Evolutionary conservation across 2,329 filamentous ascomycete genomes (phyloP).

Genomic region (Cladosporium sp.): DNA sequence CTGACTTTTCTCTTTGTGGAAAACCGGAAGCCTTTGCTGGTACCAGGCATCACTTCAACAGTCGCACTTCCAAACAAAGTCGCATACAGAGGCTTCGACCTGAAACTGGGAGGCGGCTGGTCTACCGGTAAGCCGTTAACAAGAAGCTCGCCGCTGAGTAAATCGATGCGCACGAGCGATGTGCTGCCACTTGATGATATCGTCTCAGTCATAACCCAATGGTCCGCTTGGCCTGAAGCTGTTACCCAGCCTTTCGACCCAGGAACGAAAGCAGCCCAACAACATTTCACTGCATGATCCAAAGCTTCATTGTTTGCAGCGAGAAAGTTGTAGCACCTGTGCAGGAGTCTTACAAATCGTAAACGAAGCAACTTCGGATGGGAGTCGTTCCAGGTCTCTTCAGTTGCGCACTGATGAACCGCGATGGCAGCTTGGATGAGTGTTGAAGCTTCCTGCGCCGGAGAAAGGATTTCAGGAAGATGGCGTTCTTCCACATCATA

Average conservation of each 20-base stretch:
- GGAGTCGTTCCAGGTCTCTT: neutral
- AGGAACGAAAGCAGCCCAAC: constrained; percentile 38
- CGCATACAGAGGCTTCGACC: constrained; percentile 37
- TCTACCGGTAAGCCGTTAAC: constrained; percentile 45
- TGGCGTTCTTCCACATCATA: constrained; percentile 30
- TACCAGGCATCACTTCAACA: constrained; percentile 48
- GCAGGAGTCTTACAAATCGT: constrained; percentile 15
- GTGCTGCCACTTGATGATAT: constrained; percentile 24
- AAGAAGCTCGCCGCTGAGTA: constrained; percentile 44
- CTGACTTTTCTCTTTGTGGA: constrained; percentile 33
- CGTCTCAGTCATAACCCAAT: constrained; percentile 24
- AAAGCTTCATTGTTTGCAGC: constrained; percentile 10
- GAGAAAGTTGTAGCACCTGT: constrained; percentile 14
- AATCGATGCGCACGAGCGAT: constrained; percentile 39
- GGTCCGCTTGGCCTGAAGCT: neutral
- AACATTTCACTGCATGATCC: constrained; percentile 16
- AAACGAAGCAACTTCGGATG: neutral
- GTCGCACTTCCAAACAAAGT: constrained; percentile 50
- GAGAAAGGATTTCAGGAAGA: constrained; percentile 16
- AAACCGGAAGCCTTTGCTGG: constrained; percentile 49
- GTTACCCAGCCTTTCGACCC: constrained; percentile 12
- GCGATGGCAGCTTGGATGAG: constrained; percentile 19
- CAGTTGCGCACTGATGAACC: constrained; percentile 15
- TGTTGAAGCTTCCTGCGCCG: constrained; percentile 13
- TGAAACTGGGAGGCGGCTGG: constrained; percentile 49